phyloP scores from a whole-genome alignment of 805 yeast genomes.

The Schizosaccharomyces octosporus region DNA sequence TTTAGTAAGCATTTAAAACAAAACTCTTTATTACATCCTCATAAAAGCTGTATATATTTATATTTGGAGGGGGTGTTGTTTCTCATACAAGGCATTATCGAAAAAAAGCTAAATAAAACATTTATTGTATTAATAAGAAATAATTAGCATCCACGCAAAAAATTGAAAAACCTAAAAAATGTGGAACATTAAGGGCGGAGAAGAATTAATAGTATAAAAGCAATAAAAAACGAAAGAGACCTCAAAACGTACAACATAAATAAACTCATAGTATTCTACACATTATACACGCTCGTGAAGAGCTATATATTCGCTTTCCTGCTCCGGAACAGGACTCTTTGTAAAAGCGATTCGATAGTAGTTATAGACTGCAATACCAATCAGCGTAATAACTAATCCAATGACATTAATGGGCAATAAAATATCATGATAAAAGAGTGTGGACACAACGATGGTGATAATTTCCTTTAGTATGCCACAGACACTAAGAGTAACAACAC shows the following conservation, averaged over 20 bases:
- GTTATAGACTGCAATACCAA: conserved; percentile 69
- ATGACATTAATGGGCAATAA: conserved; percentile 40
- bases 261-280: neutral
- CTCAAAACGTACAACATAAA: neutral
- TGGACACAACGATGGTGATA: conserved; percentile 45
- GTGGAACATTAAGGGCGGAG: too few relatives aligned
- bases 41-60: too few relatives aligned
- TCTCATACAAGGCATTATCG: too few relatives aligned
- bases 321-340: neutral
- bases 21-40: too few relatives aligned
- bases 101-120: too few relatives aligned
- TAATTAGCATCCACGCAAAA: too few relatives aligned
- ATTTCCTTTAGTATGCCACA: conserved; percentile 88
- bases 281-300: neutral
- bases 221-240: neutral
- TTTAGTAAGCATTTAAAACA: too few relatives aligned
- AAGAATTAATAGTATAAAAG: too few relatives aligned
- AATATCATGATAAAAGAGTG: conserved; percentile 51
- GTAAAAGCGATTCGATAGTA: conserved; percentile 7
- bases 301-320: neutral
- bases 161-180: too few relatives aligned
- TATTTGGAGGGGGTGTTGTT: too few relatives aligned
- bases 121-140: too few relatives aligned
- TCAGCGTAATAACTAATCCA: conserved; percentile 52
- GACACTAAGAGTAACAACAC: conserved; percentile 62